These are phyloP conservation scores for Xylariales sp. DNA, from an alignment of 2,329 filamentous ascomycete genomes.

Conservation along the genomic window DNA sequence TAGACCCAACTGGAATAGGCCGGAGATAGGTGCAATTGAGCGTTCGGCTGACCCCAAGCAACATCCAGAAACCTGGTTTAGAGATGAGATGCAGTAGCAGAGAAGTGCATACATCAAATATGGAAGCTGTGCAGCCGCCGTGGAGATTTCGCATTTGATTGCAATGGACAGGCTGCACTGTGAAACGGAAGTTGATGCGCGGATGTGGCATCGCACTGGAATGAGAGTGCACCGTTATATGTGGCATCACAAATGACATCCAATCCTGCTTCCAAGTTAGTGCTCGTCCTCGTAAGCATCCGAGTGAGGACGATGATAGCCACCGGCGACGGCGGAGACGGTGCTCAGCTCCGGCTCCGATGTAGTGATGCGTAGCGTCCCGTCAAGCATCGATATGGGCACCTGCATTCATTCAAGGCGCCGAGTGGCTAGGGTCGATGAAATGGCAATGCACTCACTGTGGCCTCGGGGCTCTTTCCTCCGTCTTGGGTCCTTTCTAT, in stretches of 20 bases:
- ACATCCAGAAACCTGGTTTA: slow-evolving; percentile 55
- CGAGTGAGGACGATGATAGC: no score
- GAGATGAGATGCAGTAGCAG: slow-evolving; percentile 52
- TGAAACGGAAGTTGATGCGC: slow-evolving; percentile 41
- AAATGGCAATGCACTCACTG: not conserved
- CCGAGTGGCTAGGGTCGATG: no score
- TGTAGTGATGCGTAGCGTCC: no score
- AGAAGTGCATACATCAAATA: slow-evolving; percentile 65
- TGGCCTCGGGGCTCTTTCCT: not conserved
- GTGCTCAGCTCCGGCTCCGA: no score
- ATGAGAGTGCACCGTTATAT: slow-evolving; percentile 36
- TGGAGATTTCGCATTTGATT: slow-evolving; percentile 54
- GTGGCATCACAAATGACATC: slow-evolving; percentile 36
- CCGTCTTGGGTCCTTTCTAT: not conserved
- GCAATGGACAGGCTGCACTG: slow-evolving; percentile 44
- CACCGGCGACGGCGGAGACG: no score
- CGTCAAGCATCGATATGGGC: not conserved
- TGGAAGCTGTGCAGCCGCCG: slow-evolving; percentile 58
- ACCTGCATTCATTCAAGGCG: not conserved
- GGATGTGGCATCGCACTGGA: slow-evolving; percentile 31
- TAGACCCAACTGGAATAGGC: slow-evolving; percentile 48
- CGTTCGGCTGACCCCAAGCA: slow-evolving; percentile 60
- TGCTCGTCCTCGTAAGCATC: no score
- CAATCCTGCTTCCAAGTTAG: no score
- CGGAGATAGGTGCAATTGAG: slow-evolving; percentile 64